Conservation (phyloP, 192 early-diverging fungal species). For the Coemansia sp. region DNA sequence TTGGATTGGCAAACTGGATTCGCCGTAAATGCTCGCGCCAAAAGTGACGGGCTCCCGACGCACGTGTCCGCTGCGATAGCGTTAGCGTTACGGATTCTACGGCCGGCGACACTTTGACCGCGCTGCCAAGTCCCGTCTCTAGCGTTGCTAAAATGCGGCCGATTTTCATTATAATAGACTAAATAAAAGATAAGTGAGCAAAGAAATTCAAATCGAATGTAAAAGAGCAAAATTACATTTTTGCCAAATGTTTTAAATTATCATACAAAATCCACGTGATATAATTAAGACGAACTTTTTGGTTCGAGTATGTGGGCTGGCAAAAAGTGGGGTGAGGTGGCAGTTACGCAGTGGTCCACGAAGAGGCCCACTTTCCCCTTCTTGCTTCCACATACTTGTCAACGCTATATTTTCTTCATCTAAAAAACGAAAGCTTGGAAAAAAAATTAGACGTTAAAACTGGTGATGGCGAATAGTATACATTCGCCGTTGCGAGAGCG, state of each 20-base stretch:
- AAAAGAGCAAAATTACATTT: neutral
- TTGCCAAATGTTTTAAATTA: neutral
- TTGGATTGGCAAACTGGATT: constrained; percentile 54
- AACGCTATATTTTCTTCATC: neutral
- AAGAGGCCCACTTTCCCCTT: neutral
- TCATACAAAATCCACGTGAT: neutral
- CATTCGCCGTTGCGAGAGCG: neutral
- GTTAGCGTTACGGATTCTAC: constrained; percentile 47
- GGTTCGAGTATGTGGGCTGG: neutral
- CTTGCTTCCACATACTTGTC: neutral
- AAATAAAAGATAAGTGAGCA: neutral
- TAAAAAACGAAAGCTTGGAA: neutral
- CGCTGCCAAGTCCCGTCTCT: constrained; percentile 41
- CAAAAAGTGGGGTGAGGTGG: constrained; percentile 2
- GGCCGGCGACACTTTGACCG: constrained; percentile 37
- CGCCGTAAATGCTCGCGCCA: constrained; percentile 55
- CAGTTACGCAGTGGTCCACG: neutral
- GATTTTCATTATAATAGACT: constrained; percentile 36
- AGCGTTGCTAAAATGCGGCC: constrained; percentile 38
- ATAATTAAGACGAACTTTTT: neutral
- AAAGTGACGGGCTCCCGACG: constrained; percentile 52
- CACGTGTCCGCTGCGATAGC: constrained; percentile 54
- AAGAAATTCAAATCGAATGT: neutral
- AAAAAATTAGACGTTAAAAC: neutral
- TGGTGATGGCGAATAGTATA: neutral